Evolutionary conservation across 2,329 filamentous ascomycete species (phyloP).

Genomic region (Gnomoniopsis smithogilvyi): DNA sequence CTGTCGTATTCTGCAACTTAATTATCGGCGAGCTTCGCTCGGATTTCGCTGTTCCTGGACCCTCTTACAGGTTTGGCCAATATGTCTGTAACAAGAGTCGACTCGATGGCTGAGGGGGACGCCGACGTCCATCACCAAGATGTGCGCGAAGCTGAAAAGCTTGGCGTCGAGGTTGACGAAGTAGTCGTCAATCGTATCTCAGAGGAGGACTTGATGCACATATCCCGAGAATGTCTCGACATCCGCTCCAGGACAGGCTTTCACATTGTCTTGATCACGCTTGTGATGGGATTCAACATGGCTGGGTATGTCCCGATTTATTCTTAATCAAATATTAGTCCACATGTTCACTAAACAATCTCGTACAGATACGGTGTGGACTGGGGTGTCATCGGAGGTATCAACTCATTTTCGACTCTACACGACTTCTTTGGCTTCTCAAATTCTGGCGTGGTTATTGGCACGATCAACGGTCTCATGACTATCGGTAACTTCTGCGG

Average conservation of each 20-base stretch:
- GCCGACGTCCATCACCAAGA: conserved; percentile 24
- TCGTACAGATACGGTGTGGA: conserved; percentile 38
- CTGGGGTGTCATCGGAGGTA: conserved; percentile 45
- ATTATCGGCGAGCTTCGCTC: neutral
- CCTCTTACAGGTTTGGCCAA: conserved; percentile 11
- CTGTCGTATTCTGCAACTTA: neutral
- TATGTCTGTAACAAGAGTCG: conserved; percentile 13
- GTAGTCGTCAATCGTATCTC: conserved; percentile 41
- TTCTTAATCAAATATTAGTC: neutral
- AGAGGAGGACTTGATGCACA: conserved; percentile 40
- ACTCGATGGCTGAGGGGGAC: conserved; percentile 15
- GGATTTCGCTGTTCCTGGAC: neutral
- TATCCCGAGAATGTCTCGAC: conserved; percentile 37
- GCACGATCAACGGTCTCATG: conserved; percentile 45
- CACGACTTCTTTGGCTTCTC: conserved; percentile 41
- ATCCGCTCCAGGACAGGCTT: conserved; percentile 38
- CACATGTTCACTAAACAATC: neutral
- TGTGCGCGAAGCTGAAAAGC: conserved; percentile 28
- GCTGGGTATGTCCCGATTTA: conserved; percentile 27
- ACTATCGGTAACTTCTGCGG: conserved; percentile 43
- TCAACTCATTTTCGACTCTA: conserved; percentile 40
- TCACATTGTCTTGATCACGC: conserved; percentile 38
- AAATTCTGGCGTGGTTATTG: conserved; percentile 35
- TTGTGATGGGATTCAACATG: conserved; percentile 44
- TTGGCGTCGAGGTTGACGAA: conserved; percentile 38